Base-by-base conservation (phyloP, 2,329 filamentous ascomycete genomes). In the Aureobasidium sp. region DNA sequence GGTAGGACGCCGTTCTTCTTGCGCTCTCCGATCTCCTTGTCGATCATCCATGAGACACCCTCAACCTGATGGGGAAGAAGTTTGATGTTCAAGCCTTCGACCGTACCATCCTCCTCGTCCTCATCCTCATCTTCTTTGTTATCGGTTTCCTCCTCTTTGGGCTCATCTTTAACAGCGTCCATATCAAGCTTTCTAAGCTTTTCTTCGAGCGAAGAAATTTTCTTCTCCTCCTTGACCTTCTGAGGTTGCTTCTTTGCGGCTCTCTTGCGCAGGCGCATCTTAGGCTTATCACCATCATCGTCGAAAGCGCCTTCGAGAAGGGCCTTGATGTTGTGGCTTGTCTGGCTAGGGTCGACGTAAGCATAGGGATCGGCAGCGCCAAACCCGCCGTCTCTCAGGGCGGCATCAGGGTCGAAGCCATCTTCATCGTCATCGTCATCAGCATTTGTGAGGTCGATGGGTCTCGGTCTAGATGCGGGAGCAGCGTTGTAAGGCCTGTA, bases 61-160 rank as follows among this genome's bases (percentile, higher is more conserved):
- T 96, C 90, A 15, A 97, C 86, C 74, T 99, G 94, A 75, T 99
- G 94, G 4, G 92, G 93, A 0, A 99, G 81, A 2, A 99, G 81
- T 69, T 89, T 92, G 63, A 97, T 90, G 61, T 87, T 89, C 64
- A 99, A 82, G 0, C 93, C 94, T 59, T 91, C 87, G 0, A 97
- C 79, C 64, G 77, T 83, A 55, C 81, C 86, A 70, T 87, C 86
- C 57, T 80, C 78, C 52, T 79, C 78, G 2, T 78, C 78, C 6
- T 80, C 78, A 1, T 77, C 76, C 3, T 21, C 21, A 1, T 21
- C 21, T 21, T 72, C 72, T 9, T 52, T 52, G 32, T 11, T 39
- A 6, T 67, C 66, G 11, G 27, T 16, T 9, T 58, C 42, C 9
- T 70, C 65, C 27, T 70, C 69, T 47, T 83, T 79, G 59, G 82